These are phyloP conservation scores for Monosporascus sp. DNA, from an alignment of 2,329 filamentous ascomycete genomes.

Conservation along the genomic window DNA sequence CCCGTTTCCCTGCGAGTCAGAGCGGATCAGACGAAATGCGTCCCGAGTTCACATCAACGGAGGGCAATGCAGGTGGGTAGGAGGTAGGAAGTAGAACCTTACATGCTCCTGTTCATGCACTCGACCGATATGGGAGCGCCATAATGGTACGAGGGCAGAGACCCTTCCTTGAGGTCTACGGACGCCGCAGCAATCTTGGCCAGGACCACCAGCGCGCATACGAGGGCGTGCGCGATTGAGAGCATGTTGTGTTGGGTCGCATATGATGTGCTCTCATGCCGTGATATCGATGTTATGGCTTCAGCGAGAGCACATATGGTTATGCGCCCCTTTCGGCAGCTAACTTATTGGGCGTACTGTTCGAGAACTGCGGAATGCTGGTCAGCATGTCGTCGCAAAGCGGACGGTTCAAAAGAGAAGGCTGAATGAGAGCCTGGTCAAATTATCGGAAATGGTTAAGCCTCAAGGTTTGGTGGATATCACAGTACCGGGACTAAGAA, in stretches of 20 bases:
- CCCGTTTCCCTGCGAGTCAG: slow-evolving; percentile 64
- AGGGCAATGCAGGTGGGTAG: not conserved
- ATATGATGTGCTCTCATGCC: not conserved
- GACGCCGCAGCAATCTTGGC: slow-evolving; percentile 13
- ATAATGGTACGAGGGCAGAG: slow-evolving; percentile 58
- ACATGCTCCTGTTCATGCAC: slow-evolving; percentile 72
- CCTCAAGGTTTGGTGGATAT: too few relatives aligned
- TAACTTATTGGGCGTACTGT: too few relatives aligned
- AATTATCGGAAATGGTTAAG: not conserved
- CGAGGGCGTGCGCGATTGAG: slow-evolving; percentile 11
- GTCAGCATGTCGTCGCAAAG: not conserved
- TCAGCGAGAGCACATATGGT: slow-evolving; percentile 1
- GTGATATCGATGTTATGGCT: slow-evolving; percentile 7
- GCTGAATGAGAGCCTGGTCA: slow-evolving; percentile 11
- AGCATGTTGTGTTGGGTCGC: slow-evolving; percentile 13
- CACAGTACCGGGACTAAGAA: too few relatives aligned
- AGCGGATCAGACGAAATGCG: not conserved
- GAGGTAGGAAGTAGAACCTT: slow-evolving; percentile 27
- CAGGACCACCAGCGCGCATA: slow-evolving; percentile 13
- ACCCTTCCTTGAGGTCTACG: slow-evolving; percentile 29
- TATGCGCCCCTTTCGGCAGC: too few relatives aligned
- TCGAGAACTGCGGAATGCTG: too few relatives aligned
- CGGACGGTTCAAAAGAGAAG: slow-evolving; percentile 1
- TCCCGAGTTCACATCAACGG: not conserved
- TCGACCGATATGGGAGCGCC: slow-evolving; percentile 64